These are phyloP conservation scores for Saitozyma podzolica DNA, from an alignment of 768 basidiomycete species.

Conservation along the genomic window DNA sequence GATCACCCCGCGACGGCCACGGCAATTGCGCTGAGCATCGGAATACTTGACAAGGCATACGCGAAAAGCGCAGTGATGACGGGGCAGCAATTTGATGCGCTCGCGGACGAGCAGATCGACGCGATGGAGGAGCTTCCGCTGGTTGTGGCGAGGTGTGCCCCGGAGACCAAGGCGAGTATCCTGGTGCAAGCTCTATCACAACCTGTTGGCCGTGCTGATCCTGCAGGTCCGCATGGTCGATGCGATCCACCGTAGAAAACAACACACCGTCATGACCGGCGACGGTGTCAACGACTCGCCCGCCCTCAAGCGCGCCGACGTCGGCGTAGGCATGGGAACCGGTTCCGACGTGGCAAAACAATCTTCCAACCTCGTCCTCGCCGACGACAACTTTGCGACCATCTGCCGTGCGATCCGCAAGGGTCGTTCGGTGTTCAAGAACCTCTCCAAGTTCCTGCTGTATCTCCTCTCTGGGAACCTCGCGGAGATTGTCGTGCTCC, in stretches of 20 bases:
- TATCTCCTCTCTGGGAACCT: constrained; percentile 62
- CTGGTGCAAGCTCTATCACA: background rate
- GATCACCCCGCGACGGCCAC: constrained; percentile 61
- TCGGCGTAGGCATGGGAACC: constrained; percentile 65
- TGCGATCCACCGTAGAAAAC: constrained; percentile 59
- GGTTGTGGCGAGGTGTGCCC: constrained; percentile 64
- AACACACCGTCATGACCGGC: constrained; percentile 62
- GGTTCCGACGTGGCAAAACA: constrained; percentile 65
- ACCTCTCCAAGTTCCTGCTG: constrained; percentile 62
- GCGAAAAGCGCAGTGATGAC: constrained; percentile 51
- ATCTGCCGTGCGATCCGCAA: constrained; percentile 67
- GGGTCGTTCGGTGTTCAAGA: constrained; percentile 64
- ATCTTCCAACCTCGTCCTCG: constrained; percentile 65
- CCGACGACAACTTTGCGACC: constrained; percentile 67
- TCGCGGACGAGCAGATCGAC: constrained; percentile 62
- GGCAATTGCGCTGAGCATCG: constrained; percentile 60
- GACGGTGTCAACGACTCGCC: constrained; percentile 65
- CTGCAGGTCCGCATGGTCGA: constrained; percentile 59
- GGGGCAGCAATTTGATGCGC: constrained; percentile 60
- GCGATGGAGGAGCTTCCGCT: constrained; percentile 57
- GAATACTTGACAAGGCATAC: constrained; percentile 54
- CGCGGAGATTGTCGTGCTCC: constrained; percentile 60
- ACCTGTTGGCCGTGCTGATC: constrained; percentile 28
- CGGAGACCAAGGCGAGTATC: constrained; percentile 48
- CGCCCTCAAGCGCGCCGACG: constrained; percentile 62